phyloP scores from a whole-genome alignment of 768 basidiomycete genomes.

The Leucosporidium yakuticum region DNA sequence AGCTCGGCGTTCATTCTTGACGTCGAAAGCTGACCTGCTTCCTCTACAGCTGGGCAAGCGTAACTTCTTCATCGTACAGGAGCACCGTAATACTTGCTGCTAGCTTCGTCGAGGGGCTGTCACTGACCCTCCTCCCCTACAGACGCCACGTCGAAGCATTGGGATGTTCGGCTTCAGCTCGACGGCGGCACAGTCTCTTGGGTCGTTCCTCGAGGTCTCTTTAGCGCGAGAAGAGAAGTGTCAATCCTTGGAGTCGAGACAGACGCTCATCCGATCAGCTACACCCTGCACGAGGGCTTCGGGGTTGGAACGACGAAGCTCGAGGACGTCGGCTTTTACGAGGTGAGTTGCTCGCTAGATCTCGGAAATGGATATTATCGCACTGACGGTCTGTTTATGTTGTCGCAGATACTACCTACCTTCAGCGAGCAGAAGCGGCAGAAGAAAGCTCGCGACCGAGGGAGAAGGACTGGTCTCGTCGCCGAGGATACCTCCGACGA shows the following conservation, averaged over 20 bases:
- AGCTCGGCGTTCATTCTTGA: too few species aligned
- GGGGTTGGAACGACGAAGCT: not conserved
- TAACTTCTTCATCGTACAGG: slow-evolving; percentile 26
- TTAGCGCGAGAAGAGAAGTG: not conserved
- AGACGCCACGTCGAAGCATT: slow-evolving; percentile 22
- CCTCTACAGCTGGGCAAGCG: slow-evolving; percentile 16
- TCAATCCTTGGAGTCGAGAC: too few species aligned
- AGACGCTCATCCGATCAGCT: too few species aligned
- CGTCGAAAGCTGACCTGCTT: not conserved
- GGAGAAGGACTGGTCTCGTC: too few species aligned
- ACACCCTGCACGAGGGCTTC: too few species aligned
- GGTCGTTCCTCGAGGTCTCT: slow-evolving; percentile 15
- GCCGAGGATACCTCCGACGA: not conserved
- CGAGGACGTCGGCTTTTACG: slow-evolving; percentile 22
- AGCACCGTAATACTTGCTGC: slow-evolving; percentile 4
- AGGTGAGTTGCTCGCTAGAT: slow-evolving; percentile 3
- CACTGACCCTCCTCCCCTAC: not conserved
- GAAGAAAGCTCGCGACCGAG: not conserved
- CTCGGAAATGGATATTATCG: not conserved
- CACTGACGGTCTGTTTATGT: not conserved
- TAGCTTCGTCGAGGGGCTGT: not conserved
- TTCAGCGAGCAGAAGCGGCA: too few species aligned
- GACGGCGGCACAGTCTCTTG: slow-evolving; percentile 11
- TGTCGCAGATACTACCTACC: too few species aligned
- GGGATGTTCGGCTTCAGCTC: slow-evolving; percentile 29